Evolutionary conservation across 352 stramenopile species (phyloP), one percentile per base, ranked within the genome.

Genomic region (Globisporangium acanthophoron): DNA sequence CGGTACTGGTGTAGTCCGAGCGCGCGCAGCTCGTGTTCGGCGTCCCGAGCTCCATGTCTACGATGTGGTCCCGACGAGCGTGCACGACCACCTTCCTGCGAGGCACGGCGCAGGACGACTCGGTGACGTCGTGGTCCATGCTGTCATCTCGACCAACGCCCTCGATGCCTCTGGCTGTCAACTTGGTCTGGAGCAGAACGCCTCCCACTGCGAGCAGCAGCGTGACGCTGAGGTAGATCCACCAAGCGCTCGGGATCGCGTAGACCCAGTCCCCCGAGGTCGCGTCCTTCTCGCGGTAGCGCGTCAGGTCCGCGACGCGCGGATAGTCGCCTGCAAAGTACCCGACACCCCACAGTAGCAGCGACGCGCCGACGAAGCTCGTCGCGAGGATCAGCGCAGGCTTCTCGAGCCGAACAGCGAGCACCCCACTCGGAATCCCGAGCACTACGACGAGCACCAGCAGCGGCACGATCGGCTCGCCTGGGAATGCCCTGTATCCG

Each of bases 241-340:
- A 86, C 79, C 79, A 86, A 11, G 63, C 71, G 41, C 59, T 61
- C 12, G 78, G 78, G 27, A 88, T 65, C 43, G 70, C 31, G 67
- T 85, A 85, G 40, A 69, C 56, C 49, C 61, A 79, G 45, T 76
- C 61, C 35, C 69, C 72, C 27, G 55, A 29, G 27, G 62, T 41
- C 13, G 13, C 43, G 50, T 70, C 61, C 51, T 27, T 54, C 29
- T 66, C 58, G 31, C 64, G 66, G 59, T 78, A 80, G 13, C 66
- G 50, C 60, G 74, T 67, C 40, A 84, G 67, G 52, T 69, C 58
- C 11, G 59, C 69, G 16, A 68, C 64, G 31, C 59, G 66, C 18
- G 78, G 76, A 56, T 80, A 87, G 64, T 80, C 41, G 24, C 74
- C 74, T 13, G 72, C 74, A 48, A 87, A 89, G 60, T 89, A 88